Evolutionary conservation across 495 filamentous ascomycete species (phyloP).

Genomic region (Hypoxylon fragiforme): DNA sequence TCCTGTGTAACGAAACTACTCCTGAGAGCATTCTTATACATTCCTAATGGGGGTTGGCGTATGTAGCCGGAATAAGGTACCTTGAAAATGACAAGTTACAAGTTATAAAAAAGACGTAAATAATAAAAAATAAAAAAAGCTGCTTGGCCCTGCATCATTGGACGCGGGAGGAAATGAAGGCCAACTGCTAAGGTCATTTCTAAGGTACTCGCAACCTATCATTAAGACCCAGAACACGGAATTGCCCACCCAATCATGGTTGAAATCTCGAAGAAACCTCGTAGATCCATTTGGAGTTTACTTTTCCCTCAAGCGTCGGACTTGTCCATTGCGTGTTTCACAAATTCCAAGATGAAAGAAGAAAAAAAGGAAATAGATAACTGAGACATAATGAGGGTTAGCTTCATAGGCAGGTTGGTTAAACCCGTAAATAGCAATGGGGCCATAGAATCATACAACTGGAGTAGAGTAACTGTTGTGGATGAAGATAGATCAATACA

Average conservation of each 20-base stretch:
- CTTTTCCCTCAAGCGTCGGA: conserved; percentile 21
- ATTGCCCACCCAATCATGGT: conserved; percentile 24
- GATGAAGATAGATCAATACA: not conserved
- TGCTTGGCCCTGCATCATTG: conserved; percentile 6
- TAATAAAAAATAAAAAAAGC: too few relatives aligned
- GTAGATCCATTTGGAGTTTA: conserved; percentile 14
- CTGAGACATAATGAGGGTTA: conserved; percentile 13
- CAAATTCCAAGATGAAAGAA: not conserved
- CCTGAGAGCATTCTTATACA: conserved; percentile 10
- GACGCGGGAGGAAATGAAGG: conserved; percentile 11
- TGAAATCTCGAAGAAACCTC: not conserved
- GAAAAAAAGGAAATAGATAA: conserved; percentile 9
- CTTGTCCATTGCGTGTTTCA: conserved; percentile 12
- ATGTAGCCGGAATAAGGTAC: conserved; percentile 12
- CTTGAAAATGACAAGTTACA: conserved; percentile 14
- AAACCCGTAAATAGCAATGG: too few relatives aligned
- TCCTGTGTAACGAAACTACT: not conserved
- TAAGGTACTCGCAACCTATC: conserved; percentile 7
- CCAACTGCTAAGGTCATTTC: conserved; percentile 3
- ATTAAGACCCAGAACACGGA: conserved; percentile 15
- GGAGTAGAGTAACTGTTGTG: not conserved
- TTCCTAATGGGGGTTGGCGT: not conserved
- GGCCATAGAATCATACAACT: too few relatives aligned
- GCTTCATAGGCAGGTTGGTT: too few relatives aligned
- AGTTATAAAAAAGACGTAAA: too few relatives aligned